A percentile compares a stretch with the other conserved stretches of the same genome.
These are phyloP conservation scores for Drosera capensis DNA, from an alignment of 148 eudicot genomes.

Conservation along the genomic window DNA sequence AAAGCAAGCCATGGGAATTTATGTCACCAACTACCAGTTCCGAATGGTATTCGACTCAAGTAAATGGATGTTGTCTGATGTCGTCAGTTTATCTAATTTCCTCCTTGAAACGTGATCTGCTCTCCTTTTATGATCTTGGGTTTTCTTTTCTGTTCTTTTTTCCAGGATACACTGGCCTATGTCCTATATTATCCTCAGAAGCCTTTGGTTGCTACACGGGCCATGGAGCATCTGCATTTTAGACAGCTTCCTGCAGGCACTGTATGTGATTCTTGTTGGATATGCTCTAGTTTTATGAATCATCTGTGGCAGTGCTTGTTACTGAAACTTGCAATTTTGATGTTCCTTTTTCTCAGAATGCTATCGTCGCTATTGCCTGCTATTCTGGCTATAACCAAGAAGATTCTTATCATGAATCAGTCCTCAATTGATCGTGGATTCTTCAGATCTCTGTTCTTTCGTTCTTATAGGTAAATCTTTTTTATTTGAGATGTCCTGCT, in stretches of 20 bases:
- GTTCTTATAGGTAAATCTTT: constrained; percentile 57
- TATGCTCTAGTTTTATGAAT: neutral
- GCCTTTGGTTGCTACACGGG: constrained; percentile 98
- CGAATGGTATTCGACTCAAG: constrained; percentile 49
- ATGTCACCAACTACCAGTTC: constrained; percentile 94
- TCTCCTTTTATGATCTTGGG: neutral
- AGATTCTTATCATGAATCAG: constrained; percentile 98
- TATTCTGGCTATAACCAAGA: constrained; percentile 98
- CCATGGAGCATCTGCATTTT: constrained; percentile 97
- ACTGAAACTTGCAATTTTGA: too few species aligned
- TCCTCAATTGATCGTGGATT: constrained; percentile 95
- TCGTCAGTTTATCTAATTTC: neutral
- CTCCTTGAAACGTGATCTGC: neutral
- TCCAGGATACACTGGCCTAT: constrained; percentile 90
- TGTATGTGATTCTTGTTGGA: constrained; percentile 17
- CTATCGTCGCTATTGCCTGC: constrained; percentile 91
- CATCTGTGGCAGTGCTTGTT: too few species aligned
- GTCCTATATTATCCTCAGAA: constrained; percentile 96
- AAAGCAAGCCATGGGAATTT: constrained; percentile 98
- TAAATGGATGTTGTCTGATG: neutral
- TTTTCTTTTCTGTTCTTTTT: neutral
- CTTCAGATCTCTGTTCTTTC: constrained; percentile 86
- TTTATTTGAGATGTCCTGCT: neutral
- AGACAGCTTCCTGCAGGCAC: constrained; percentile 99
- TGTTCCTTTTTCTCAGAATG: constrained; percentile 38